Evolutionary conservation across 108 stramenopile species (phyloP).

Genomic region (Cyclotella choctawhatcheeana): DNA sequence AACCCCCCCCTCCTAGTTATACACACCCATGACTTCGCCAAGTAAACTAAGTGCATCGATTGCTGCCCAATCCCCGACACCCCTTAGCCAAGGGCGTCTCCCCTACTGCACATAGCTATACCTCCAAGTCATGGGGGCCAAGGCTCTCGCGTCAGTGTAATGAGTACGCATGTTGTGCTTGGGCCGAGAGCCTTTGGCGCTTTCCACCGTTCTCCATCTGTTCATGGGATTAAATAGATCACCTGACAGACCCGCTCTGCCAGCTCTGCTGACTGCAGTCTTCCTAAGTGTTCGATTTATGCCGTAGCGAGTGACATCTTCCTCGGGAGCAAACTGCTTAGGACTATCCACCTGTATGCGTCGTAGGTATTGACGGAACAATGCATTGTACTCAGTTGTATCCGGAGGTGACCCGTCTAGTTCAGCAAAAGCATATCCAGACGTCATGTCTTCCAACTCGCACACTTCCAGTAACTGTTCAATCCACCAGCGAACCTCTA

Average conservation of each 20-base stretch:
- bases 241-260: neutral
- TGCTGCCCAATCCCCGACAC: neutral
- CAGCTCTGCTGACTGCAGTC: neutral
- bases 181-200: neutral
- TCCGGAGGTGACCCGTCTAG: neutral
- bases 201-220: conserved; percentile 8
- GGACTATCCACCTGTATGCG: neutral
- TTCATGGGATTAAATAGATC: neutral
- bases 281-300: conserved; percentile 1
- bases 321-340: neutral
- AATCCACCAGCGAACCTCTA: conserved; percentile 31
- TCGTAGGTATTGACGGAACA: conserved; percentile 1
- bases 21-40: neutral
- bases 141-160: conserved; percentile 6
- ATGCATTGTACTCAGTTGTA: conserved; percentile 6
- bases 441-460: neutral
- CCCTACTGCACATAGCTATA: conserved; percentile 3
- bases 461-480: conserved; percentile 10
- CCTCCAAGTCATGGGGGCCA: conserved; percentile 15
- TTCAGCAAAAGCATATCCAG: conserved; percentile 16
- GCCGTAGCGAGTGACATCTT: conserved; percentile 4
- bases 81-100: neutral
- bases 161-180: conserved; percentile 7
- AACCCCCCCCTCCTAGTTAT: too few species aligned
- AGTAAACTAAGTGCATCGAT: neutral